A percentile compares a stretch with the other conserved stretches of the same genome.
Conservation (phyloP, 2,329 filamentous ascomycete genomes). For the Clarireedia hainanense region DNA sequence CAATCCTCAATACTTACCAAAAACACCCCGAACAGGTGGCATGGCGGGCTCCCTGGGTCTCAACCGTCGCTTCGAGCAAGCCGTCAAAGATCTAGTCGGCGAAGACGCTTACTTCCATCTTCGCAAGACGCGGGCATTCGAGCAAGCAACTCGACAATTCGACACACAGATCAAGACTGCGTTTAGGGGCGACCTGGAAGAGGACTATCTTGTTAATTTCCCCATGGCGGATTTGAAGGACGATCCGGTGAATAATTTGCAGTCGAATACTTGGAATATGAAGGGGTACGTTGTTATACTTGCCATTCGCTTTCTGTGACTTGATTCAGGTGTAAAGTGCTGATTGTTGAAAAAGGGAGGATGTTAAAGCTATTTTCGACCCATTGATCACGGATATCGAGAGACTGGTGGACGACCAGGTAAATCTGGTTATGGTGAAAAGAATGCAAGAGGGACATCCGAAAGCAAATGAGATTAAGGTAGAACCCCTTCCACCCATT, state of each 20-base stretch:
- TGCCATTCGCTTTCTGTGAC: slow-evolving; percentile 2
- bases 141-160: slow-evolving; percentile 29
- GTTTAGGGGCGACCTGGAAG: slow-evolving; percentile 18
- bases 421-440: slow-evolving; percentile 34
- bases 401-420: slow-evolving; percentile 35
- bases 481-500: slow-evolving; percentile 17
- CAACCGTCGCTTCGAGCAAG: slow-evolving; percentile 22
- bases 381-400: slow-evolving; percentile 35
- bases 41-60: slow-evolving; percentile 24
- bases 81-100: slow-evolving; percentile 23
- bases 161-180: slow-evolving; percentile 26
- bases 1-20: not conserved
- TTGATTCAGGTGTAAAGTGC: not conserved
- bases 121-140: slow-evolving; percentile 19
- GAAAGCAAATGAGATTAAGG: slow-evolving; percentile 33
- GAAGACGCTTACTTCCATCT: slow-evolving; percentile 25
- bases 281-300: slow-evolving; percentile 12
- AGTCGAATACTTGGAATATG: slow-evolving; percentile 18
- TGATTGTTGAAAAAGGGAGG: slow-evolving; percentile 30
- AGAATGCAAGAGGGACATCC: slow-evolving; percentile 33
- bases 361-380: slow-evolving; percentile 46
- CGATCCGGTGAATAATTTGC: slow-evolving; percentile 18
- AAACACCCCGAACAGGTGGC: slow-evolving; percentile 11
- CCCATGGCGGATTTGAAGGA: slow-evolving; percentile 25
- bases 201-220: slow-evolving; percentile 25